Evolutionary conservation across 2,329 filamentous ascomycete species (phyloP).

Genomic region (Phyllosticta citribraziliensis): DNA sequence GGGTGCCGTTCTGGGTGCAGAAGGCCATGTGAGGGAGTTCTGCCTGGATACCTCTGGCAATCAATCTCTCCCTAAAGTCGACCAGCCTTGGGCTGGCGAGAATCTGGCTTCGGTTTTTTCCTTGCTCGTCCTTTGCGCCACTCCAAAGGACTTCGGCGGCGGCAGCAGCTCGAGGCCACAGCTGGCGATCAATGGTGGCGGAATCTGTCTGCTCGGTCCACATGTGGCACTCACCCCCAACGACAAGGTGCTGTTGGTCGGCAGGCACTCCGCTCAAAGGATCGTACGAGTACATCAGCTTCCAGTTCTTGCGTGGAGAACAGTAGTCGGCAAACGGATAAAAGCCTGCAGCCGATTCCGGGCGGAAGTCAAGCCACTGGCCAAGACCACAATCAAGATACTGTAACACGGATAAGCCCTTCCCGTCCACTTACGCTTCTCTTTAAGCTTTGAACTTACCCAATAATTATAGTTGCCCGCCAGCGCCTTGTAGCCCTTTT

Average conservation of each 20-base stretch:
- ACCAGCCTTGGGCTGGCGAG: constrained; percentile 59
- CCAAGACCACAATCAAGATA: constrained; percentile 79
- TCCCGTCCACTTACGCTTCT: neutral
- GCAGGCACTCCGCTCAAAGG: constrained; percentile 51
- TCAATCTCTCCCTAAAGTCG: constrained; percentile 67
- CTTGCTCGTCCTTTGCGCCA: constrained; percentile 54
- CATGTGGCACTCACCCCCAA: constrained; percentile 73
- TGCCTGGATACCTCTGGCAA: constrained; percentile 55
- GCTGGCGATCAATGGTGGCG: constrained; percentile 61
- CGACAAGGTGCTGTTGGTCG: constrained; percentile 54
- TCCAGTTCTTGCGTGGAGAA: constrained; percentile 70
- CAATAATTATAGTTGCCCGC: constrained; percentile 69
- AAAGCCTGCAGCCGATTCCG: constrained; percentile 36
- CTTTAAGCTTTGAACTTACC: constrained; percentile 38
- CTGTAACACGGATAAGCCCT: constrained; percentile 27
- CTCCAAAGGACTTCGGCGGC: constrained; percentile 76
- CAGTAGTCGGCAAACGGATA: constrained; percentile 72
- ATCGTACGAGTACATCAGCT: constrained; percentile 70
- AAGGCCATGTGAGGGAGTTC: constrained; percentile 62
- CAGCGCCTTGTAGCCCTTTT: constrained; percentile 59
- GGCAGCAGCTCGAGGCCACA: constrained; percentile 69
- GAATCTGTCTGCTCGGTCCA: constrained; percentile 74
- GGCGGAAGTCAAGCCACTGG: constrained; percentile 64
- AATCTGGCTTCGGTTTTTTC: constrained; percentile 55
- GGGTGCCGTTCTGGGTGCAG: constrained; percentile 54